These are phyloP conservation scores for Pythium coloratum DNA, from an alignment of 352 stramenopile genomes.

Conservation along the genomic window DNA sequence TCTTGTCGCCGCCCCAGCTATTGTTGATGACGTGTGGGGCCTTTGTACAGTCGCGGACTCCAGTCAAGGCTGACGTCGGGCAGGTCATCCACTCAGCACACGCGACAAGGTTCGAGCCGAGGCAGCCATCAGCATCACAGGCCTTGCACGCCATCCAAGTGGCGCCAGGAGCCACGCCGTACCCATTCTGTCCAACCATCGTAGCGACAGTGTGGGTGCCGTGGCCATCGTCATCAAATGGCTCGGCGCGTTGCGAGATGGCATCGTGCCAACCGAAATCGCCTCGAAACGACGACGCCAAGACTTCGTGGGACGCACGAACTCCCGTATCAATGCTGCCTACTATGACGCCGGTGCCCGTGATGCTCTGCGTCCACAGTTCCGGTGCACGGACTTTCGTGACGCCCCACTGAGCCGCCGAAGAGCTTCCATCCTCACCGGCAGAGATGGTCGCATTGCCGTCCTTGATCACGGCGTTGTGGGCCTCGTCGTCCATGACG, in stretches of 20 bases:
- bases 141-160: constrained; percentile 38
- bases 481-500: constrained; percentile 7
- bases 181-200: constrained; percentile 29
- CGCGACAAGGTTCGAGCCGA: constrained; percentile 21
- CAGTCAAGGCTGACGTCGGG: constrained; percentile 12
- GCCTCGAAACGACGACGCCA: constrained; percentile 13
- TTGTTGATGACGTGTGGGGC: constrained; percentile 43
- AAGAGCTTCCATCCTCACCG: constrained; percentile 10
- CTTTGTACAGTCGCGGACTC: constrained; percentile 34
- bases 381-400: constrained; percentile 15
- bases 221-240: constrained; percentile 36
- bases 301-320: constrained; percentile 27
- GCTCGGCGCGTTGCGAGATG: constrained; percentile 16
- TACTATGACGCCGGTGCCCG: constrained; percentile 27
- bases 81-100: constrained; percentile 33
- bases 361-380: constrained; percentile 29
- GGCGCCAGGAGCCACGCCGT: constrained; percentile 31
- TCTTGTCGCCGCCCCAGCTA: constrained; percentile 31
- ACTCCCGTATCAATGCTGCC: constrained; percentile 40
- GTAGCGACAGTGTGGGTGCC: constrained; percentile 39
- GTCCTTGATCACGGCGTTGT: constrained; percentile 13
- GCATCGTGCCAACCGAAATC: constrained; percentile 34
- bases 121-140: constrained; percentile 21
- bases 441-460: constrained; percentile 2
- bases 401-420: constrained; percentile 29